Evolutionary conservation across 2,329 filamentous ascomycete species (phyloP), one percentile per base, ranked within the genome.

Genomic region (Stachybotrys elegans): DNA sequence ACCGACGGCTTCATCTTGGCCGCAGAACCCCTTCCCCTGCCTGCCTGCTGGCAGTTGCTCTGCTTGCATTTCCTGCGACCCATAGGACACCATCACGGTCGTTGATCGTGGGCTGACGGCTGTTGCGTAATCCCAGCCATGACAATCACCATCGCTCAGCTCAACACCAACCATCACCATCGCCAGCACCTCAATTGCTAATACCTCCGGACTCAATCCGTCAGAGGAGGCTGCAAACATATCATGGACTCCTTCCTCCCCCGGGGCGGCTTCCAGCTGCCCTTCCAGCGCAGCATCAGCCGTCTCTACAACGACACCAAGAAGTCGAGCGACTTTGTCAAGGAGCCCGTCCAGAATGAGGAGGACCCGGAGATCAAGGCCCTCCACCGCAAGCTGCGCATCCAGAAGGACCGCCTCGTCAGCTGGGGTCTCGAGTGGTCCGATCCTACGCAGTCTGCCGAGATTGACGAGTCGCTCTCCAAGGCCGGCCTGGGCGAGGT

Each of bases 341-440:
- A 78, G 60, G 78, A 78, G 59, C 76, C 78, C 43, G 75, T 74
- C 51, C 82, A 74, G 63, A 80, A 80, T 58, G 68, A 77, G 55
- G 70, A 84, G 57, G 74, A 83, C 59, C 84, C 85, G 20, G 84
- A 88, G 51, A 79, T 87, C 58, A 81, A 83, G 56, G 75, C 78
- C 14, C 69, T 91, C 23, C 84, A 90, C 60, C 82, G 85, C 50
- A 88, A 88, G 61, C 78, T 89, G 51, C 79, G 84, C 50, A 89
- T 90, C 52, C 87, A 91, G 56, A 88, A 88, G 61, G 85, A 90
- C 66, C 76, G 87, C 14, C 71, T 91, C 38, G 81, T 88, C 46
- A 84, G 81, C 48, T 92, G 87, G 87, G 87, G 86, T 0, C 70
- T 89, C 42, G 84, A 89, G 61, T 92, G 87, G 87, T 86, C 82